Conservation (phyloP, 805 yeast species). For the Yueomyces sp. region DNA sequence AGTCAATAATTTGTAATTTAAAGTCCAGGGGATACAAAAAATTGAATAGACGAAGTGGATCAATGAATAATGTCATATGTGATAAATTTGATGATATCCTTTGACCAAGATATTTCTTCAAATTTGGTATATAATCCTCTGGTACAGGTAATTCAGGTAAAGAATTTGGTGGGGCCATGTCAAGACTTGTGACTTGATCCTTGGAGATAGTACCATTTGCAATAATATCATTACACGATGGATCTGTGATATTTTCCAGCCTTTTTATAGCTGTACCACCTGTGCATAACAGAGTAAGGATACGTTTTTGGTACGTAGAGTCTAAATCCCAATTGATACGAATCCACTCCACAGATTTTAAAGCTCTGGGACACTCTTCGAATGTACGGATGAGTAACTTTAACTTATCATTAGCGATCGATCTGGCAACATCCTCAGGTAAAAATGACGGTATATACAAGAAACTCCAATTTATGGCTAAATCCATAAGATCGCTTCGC, state of each 20-base stretch:
- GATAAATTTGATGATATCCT: constrained; percentile 21
- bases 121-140: constrained; percentile 20
- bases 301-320: constrained; percentile 17
- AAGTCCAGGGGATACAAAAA: constrained; percentile 19
- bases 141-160: constrained; percentile 22
- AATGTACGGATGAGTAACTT: constrained; percentile 17
- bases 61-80: constrained; percentile 27
- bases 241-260: constrained; percentile 30
- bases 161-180: constrained; percentile 27
- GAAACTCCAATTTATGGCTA: constrained; percentile 30
- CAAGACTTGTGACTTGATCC: constrained; percentile 20
- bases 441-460: constrained; percentile 17
- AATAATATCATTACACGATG: constrained; percentile 25
- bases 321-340: constrained; percentile 32
- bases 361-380: constrained; percentile 9
- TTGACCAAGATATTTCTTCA: constrained; percentile 13
- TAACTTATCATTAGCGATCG: constrained; percentile 21
- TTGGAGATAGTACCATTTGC: constrained; percentile 16
- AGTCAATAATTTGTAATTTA: constrained; percentile 24
- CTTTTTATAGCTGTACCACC: constrained; percentile 21
- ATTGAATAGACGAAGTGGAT: constrained; percentile 27
- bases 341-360: constrained; percentile 25
- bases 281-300: constrained; percentile 19
- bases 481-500: constrained; percentile 19
- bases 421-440: constrained; percentile 16